Percentiles rank a stretch among this genome's conserved stretches.
phyloP scores from a whole-genome alignment of 1,139 yeast species.

The Debaryomyces coudertii region DNA sequence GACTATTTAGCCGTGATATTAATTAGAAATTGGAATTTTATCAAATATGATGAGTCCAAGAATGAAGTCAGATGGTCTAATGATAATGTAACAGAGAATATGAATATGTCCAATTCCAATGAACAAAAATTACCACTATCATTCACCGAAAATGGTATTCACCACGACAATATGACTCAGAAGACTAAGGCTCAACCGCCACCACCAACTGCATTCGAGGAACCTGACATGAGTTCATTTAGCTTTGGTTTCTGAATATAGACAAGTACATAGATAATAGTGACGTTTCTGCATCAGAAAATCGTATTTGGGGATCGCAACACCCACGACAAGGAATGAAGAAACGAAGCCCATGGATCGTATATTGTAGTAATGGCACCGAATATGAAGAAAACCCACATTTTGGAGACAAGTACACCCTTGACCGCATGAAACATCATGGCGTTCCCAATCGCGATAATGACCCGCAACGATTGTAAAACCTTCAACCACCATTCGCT shows the following conservation, averaged over 20 bases:
- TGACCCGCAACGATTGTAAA: constrained; percentile 19
- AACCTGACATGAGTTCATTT: constrained; percentile 82
- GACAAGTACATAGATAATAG: not conserved
- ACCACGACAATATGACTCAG: constrained; percentile 8
- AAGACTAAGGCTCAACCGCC: constrained; percentile 40
- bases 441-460: constrained; percentile 22
- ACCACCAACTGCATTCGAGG: constrained; percentile 58
- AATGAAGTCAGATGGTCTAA: constrained; percentile 15
- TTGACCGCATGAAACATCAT: constrained; percentile 20
- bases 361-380: constrained; percentile 16
- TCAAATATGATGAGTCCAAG: constrained; percentile 23
- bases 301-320: constrained; percentile 14
- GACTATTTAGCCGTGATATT: constrained; percentile 71
- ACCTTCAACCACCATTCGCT: constrained; percentile 14
- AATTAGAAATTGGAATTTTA: constrained; percentile 70
- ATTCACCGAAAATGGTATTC: constrained; percentile 5
- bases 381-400: constrained; percentile 24
- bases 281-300: constrained; percentile 9
- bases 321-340: constrained; percentile 14
- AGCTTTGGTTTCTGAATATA: constrained; percentile 53
- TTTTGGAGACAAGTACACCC: constrained; percentile 22
- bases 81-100: not conserved
- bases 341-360: constrained; percentile 19
- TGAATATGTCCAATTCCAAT: not conserved
- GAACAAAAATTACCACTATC: not conserved